Evolutionary conservation across 108 stramenopile species (phyloP), one percentile per base, ranked within the genome.

Genomic region (Asterionellopsis glacialis): DNA sequence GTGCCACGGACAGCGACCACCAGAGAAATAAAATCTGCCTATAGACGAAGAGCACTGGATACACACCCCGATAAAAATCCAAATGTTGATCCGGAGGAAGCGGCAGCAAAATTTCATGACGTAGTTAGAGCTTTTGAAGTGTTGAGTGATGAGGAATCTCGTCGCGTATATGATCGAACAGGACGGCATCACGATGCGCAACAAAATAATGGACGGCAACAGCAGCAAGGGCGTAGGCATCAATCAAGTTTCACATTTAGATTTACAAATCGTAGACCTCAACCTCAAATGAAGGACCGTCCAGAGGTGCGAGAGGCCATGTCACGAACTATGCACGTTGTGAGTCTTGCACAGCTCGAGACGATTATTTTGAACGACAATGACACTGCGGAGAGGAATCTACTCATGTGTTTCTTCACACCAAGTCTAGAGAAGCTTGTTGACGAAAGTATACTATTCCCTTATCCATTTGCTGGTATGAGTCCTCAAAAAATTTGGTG

Each of bases 11-110:
- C 63, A 16, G 93, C 95, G 1, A 76, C 83, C 7, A 62, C 51
- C 0, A 52, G 71, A 16, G 75, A 86, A 64, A 94, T 96, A 71
- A 96, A 96, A 72, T 77, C 77, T 48, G 95, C 95, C 5, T 96
- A 96, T 61, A 87, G 90, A 1, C 64, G 69, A 39, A 86, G 90
- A 41, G 88, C 91, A 18, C 54, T 87, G 55, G 74, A 87, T 52
- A 84, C 83, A 7, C 83, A 84, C 65, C 83, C 84, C 39, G 95
- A 96, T 61, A 90, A 90, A 45, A 88, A 92, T 15, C 63, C 69
- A 19, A 59, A 73, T 7, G 16, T 70, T 1, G 78, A 86, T 18
- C 45, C 75, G 21, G 81, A 85, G 49, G 69, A 80, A 55, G 77
- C 84, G 12, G 75, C 84, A 0, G 74, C 63, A 22, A 67, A 57